These are phyloP conservation scores for Colletotrichum euphorbiae DNA, from an alignment of 2,329 filamentous ascomycete genomes.

Conservation along the genomic window DNA sequence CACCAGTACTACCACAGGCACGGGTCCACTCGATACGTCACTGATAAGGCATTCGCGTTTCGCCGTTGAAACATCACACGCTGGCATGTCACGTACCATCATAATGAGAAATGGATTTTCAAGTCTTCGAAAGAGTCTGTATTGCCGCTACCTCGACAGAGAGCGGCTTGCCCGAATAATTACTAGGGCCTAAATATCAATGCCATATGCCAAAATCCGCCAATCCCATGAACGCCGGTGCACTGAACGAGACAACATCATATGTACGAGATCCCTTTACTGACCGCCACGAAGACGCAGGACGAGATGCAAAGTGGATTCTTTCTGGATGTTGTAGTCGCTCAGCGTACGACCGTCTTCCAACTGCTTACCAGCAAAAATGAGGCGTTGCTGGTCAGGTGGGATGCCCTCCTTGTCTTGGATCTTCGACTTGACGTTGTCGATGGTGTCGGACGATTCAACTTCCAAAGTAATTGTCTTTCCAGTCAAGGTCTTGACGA, in stretches of 20 bases:
- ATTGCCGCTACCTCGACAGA: conserved; percentile 31
- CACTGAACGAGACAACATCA: not conserved
- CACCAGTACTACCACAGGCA: conserved; percentile 5
- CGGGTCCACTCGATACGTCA: conserved; percentile 29
- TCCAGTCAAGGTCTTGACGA: conserved; percentile 87
- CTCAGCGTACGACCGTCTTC: conserved; percentile 91
- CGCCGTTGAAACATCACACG: not conserved
- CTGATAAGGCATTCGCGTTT: conserved; percentile 18
- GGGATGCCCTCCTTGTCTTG: not conserved
- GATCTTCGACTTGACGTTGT: conserved; percentile 2
- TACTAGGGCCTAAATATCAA: conserved; percentile 39
- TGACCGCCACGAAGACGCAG: conserved; percentile 85
- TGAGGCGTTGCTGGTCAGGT: not conserved
- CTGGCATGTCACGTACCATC: conserved; percentile 4
- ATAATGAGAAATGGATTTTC: too few species aligned
- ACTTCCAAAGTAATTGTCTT: conserved; percentile 95
- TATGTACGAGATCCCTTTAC: not conserved
- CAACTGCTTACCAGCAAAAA: conserved; percentile 76
- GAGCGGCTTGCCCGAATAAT: conserved; percentile 27
- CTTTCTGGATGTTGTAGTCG: conserved; percentile 92
- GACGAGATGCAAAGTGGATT: conserved; percentile 80
- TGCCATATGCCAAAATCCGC: conserved; percentile 40
- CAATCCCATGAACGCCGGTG: conserved; percentile 37
- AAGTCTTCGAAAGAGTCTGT: conserved; percentile 36
- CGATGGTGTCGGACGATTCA: conserved; percentile 71